Evolutionary conservation across 2,329 filamentous ascomycete species (phyloP).

Genomic region (Escovopsis sp.): DNA sequence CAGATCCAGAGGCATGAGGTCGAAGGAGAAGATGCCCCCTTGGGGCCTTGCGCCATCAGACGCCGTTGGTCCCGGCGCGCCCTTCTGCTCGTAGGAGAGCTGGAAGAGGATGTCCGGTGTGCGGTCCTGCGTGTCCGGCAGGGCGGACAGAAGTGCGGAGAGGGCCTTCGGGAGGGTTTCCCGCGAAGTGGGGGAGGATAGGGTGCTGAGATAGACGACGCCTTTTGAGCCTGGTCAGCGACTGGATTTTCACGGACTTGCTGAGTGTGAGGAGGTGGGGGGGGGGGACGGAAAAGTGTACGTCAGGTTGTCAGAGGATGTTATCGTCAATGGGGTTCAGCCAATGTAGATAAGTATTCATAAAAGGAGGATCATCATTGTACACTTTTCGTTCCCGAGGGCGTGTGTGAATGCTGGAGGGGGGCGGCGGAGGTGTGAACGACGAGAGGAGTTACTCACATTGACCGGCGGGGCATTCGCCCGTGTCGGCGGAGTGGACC

Average conservation of each 20-base stretch:
- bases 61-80: constrained; percentile 8
- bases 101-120: constrained; percentile 29
- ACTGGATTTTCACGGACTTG: neutral
- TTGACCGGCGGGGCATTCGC: constrained; percentile 79
- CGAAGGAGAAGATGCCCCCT: constrained; percentile 38
- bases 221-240: constrained; percentile 9
- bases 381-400: no score
- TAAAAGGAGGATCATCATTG: constrained; percentile 67
- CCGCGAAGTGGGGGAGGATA: constrained; percentile 20
- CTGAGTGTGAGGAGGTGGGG: no score
- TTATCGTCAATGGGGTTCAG: constrained; percentile 84
- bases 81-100: constrained; percentile 40
- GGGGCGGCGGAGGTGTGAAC: no score
- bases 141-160: constrained; percentile 23
- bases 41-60: constrained; percentile 15
- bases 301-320: constrained; percentile 83
- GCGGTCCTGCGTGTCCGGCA: constrained; percentile 12
- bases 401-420: no score
- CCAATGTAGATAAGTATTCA: constrained; percentile 99
- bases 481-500: constrained; percentile 77
- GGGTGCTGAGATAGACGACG: constrained; percentile 23
- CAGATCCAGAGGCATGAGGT: constrained; percentile 46
- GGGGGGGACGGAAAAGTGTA: constrained; percentile 16
- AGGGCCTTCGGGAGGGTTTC: constrained; percentile 26
- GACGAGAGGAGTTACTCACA: constrained; percentile 66